phyloP scores from a whole-genome alignment of 1,139 yeast species.

The Debaryomycetaceae sp. region DNA sequence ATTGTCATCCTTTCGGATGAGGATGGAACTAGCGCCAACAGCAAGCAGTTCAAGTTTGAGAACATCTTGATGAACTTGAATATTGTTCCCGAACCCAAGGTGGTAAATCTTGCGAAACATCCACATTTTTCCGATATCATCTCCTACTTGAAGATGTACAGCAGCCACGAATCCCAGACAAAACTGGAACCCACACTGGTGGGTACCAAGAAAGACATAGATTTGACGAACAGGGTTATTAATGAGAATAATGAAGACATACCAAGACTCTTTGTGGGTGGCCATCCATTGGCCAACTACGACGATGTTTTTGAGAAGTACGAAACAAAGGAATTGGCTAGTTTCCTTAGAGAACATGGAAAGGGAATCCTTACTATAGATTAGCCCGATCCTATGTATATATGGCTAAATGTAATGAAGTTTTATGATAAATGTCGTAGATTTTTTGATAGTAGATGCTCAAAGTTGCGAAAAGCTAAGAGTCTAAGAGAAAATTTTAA shows the following conservation, averaged over 20 bases:
- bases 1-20: slow-evolving; percentile 21
- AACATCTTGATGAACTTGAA: slow-evolving; percentile 19
- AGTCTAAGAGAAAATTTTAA: not conserved
- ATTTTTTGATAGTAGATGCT: not conserved
- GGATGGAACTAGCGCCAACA: slow-evolving; percentile 8
- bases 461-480: slow-evolving; percentile 1
- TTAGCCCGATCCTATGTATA: slow-evolving; percentile 3
- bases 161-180: slow-evolving; percentile 6
- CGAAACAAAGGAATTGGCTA: slow-evolving; percentile 17
- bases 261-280: slow-evolving; percentile 33
- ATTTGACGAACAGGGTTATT: slow-evolving; percentile 5
- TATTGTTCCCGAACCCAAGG: slow-evolving; percentile 32
- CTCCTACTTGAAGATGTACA: slow-evolving; percentile 22
- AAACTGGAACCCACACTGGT: not conserved
- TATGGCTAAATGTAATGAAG: not conserved
- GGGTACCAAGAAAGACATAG: not conserved
- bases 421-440: not conserved
- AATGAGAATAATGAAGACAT: slow-evolving; percentile 15
- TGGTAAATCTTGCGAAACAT: slow-evolving; percentile 28
- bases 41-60: slow-evolving; percentile 18
- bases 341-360: slow-evolving; percentile 22
- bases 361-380: slow-evolving; percentile 24
- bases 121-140: slow-evolving; percentile 26
- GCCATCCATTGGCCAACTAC: slow-evolving; percentile 27
- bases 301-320: slow-evolving; percentile 21